phyloP scores from a whole-genome alignment of 1,139 yeast species.

The Candida sp. region DNA sequence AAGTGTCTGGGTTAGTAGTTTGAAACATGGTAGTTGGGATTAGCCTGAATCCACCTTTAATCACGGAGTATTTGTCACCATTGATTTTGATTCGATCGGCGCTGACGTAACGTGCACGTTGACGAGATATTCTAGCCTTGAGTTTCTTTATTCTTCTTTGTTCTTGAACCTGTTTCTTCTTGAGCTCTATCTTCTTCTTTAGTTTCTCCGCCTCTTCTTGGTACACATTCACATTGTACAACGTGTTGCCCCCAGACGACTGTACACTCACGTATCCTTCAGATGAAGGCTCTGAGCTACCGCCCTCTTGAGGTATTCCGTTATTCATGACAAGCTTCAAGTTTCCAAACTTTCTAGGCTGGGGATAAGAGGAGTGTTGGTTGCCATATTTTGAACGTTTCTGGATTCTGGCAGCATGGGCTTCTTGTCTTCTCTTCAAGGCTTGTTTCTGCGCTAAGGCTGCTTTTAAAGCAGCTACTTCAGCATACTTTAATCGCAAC shows the following conservation, averaged over 20 bases:
- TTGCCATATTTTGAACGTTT: constrained; percentile 2
- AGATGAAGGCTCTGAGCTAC: background rate
- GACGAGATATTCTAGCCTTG: constrained; percentile 23
- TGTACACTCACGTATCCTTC: constrained; percentile 16
- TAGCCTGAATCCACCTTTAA: constrained; percentile 34
- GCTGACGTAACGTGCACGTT: constrained; percentile 31
- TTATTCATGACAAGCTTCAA: constrained; percentile 10
- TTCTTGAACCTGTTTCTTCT: constrained; percentile 20
- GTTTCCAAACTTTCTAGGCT: constrained; percentile 4
- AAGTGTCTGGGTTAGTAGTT: constrained; percentile 17
- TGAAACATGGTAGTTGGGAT: constrained; percentile 28
- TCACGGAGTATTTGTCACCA: constrained; percentile 38
- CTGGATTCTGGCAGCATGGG: constrained; percentile 7
- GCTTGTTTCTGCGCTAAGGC: constrained; percentile 26
- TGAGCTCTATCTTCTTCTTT: constrained; percentile 2
- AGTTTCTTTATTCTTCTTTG: constrained; percentile 13
- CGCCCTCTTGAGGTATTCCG: background rate
- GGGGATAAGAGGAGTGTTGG: background rate
- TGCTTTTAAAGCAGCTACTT: constrained; percentile 35
- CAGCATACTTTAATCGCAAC: constrained; percentile 33
- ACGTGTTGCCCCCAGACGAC: constrained; percentile 38
- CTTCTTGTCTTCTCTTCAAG: constrained; percentile 8
- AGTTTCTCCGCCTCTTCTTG: constrained; percentile 30
- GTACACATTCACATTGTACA: constrained; percentile 37
- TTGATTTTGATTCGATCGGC: constrained; percentile 42